These are phyloP conservation scores for Epichloe gansuensis DNA, from an alignment of 2,329 filamentous ascomycete species.

Conservation along the genomic window DNA sequence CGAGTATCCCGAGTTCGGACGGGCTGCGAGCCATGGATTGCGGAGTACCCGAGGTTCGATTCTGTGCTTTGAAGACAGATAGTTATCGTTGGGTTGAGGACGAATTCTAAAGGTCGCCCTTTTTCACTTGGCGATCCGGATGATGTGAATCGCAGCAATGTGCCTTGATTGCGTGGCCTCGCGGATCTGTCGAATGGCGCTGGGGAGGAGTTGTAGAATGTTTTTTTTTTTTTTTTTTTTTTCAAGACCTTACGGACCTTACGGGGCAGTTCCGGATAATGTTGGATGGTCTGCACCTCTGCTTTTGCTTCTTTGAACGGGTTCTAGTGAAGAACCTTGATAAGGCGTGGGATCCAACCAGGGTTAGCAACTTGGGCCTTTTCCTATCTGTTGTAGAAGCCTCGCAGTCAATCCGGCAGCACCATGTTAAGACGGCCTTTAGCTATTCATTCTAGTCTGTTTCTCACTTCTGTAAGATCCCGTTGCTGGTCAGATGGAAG, in stretches of 20 bases:
- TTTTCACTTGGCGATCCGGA: no score
- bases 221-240: no score
- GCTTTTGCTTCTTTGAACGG: conserved; percentile 49
- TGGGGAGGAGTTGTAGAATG: no score
- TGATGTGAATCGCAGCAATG: no score
- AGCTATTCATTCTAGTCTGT: conserved; percentile 30
- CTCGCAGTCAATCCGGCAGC: conserved; percentile 53
- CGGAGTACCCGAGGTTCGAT: no score
- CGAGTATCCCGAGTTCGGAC: no score
- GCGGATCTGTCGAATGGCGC: no score
- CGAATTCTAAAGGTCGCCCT: no score
- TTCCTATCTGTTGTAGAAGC: conserved; percentile 41
- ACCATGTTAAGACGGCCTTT: conserved; percentile 60
- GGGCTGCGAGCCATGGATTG: no score
- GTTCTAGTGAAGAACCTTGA: conserved; percentile 54
- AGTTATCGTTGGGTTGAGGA: no score
- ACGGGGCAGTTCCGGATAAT: conserved; percentile 56
- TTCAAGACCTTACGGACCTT: neutral
- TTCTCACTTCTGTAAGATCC: conserved; percentile 46
- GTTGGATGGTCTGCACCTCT: conserved; percentile 62
- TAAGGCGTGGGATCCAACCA: conserved; percentile 81
- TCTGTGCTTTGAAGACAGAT: no score
- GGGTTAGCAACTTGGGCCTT: conserved; percentile 62
- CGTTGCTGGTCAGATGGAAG: conserved; percentile 70
- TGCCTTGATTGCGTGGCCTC: no score